A percentile compares a stretch with the other conserved stretches of the same genome.
phyloP scores from a whole-genome alignment of 495 filamentous ascomycete species.

The Aspergillus saccharolyticus region DNA sequence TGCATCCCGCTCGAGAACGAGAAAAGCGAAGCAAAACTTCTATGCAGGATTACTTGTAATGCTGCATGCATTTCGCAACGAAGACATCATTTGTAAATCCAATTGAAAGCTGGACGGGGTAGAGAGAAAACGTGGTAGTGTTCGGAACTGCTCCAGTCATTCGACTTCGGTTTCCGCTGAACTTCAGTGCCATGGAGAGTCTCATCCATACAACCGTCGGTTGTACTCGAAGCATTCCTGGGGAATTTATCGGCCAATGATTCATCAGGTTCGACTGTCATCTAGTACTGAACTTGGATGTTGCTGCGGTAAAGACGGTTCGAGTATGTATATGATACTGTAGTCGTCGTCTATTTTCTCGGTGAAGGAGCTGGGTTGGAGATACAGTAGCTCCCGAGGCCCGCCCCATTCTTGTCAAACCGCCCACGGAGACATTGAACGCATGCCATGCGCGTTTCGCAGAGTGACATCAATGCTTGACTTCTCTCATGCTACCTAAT shows the following conservation, averaged over 20 bases:
- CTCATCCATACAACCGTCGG: not conserved
- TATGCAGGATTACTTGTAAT: not conserved
- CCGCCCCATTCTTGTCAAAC: not conserved
- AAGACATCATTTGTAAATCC: not conserved
- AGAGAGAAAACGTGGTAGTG: slow-evolving; percentile 10
- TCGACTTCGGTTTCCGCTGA: not conserved
- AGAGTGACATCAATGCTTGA: slow-evolving; percentile 8
- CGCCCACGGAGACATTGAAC: not conserved
- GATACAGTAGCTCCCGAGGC: not conserved
- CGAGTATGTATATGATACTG: not conserved
- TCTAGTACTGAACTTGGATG: no score
- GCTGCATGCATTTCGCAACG: not conserved
- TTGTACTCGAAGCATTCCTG: not conserved
- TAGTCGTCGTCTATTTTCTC: not conserved
- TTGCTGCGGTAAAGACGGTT: not conserved
- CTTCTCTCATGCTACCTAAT: not conserved
- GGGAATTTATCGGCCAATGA: not conserved
- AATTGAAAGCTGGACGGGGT: not conserved
- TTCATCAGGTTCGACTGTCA: no score
- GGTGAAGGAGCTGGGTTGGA: not conserved
- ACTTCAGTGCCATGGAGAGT: not conserved
- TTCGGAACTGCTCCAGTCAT: slow-evolving; percentile 8
- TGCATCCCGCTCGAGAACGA: not conserved
- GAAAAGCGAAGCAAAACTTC: not conserved
- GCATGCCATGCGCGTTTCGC: not conserved